phyloP scores from a whole-genome alignment of 2,329 filamentous ascomycete species.

The Gliomastix tumulicola region DNA sequence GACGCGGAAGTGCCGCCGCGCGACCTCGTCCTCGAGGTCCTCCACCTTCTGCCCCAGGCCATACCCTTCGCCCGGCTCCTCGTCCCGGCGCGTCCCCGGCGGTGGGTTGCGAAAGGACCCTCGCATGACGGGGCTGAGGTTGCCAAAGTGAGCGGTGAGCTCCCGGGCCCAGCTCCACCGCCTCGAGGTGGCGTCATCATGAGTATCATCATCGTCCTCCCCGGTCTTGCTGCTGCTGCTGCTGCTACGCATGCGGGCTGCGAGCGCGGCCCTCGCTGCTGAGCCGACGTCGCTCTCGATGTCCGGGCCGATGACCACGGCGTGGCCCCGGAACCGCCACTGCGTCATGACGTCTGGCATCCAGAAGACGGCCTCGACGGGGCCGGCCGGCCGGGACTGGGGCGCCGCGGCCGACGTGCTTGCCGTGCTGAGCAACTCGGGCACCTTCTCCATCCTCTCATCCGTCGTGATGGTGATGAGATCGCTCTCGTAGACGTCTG shows the following conservation, averaged over 20 bases:
- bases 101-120: constrained; percentile 68
- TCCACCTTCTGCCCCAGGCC: constrained; percentile 58
- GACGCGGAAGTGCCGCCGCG: constrained; percentile 72
- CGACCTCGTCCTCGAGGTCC: constrained; percentile 62
- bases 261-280: constrained; percentile 54
- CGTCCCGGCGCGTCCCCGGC: constrained; percentile 54
- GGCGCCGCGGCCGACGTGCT: constrained; percentile 13
- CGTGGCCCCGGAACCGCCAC: constrained; percentile 76
- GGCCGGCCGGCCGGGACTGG: constrained; percentile 54
- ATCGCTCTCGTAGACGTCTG: constrained; percentile 63
- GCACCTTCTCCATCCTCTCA: constrained; percentile 75
- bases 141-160: constrained; percentile 83
- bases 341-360: constrained; percentile 62
- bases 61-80: constrained; percentile 31
- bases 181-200: too few species aligned
- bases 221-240: background rate
- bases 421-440: constrained; percentile 54
- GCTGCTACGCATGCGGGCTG: constrained; percentile 50
- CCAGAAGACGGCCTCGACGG: constrained; percentile 85
- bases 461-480: constrained; percentile 82
- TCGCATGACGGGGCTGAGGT: constrained; percentile 74
- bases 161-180: constrained; percentile 79
- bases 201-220: constrained; percentile 13
- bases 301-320: constrained; percentile 68
- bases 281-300: constrained; percentile 36